These are phyloP conservation scores for Aspergillus floridensis DNA, from an alignment of 2,329 filamentous ascomycete genomes.

Conservation along the genomic window DNA sequence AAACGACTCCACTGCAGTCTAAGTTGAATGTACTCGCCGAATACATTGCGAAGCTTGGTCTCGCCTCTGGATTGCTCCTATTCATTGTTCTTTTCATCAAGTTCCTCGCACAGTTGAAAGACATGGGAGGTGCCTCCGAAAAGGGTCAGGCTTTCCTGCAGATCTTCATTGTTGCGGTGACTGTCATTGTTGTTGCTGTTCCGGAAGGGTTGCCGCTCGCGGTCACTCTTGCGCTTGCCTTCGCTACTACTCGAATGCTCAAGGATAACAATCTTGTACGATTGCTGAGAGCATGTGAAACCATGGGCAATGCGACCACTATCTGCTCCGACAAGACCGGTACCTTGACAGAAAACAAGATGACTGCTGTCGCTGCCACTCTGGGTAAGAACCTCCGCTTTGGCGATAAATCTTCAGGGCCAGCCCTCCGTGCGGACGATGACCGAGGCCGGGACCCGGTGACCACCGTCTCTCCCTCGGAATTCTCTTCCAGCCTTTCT, in stretches of 20 bases:
- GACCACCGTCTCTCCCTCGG: constrained; percentile 51
- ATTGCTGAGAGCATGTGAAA: constrained; percentile 59
- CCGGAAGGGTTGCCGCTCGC: constrained; percentile 61
- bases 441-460: constrained; percentile 23
- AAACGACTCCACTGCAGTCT: constrained; percentile 74
- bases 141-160: constrained; percentile 60
- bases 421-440: constrained; percentile 25
- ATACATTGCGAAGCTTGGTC: constrained; percentile 74
- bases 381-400: constrained; percentile 49
- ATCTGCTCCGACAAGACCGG: constrained; percentile 67
- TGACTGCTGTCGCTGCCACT: constrained; percentile 60
- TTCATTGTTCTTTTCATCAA: constrained; percentile 78
- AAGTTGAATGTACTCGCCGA: constrained; percentile 76
- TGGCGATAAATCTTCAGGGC: constrained; percentile 38
- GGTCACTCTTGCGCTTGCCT: constrained; percentile 61
- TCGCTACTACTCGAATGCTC: constrained; percentile 62
- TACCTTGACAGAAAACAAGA: constrained; percentile 63
- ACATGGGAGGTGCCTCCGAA: constrained; percentile 47
- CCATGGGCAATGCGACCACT: constrained; percentile 63
- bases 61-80: constrained; percentile 68
- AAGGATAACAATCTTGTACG: constrained; percentile 63
- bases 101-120: constrained; percentile 63
- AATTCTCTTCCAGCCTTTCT: constrained; percentile 55
- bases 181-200: constrained; percentile 59
- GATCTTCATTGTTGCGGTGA: constrained; percentile 59